Conservation (phyloP, 768 basidiomycete species). For the Rhodocollybia butyracea region DNA sequence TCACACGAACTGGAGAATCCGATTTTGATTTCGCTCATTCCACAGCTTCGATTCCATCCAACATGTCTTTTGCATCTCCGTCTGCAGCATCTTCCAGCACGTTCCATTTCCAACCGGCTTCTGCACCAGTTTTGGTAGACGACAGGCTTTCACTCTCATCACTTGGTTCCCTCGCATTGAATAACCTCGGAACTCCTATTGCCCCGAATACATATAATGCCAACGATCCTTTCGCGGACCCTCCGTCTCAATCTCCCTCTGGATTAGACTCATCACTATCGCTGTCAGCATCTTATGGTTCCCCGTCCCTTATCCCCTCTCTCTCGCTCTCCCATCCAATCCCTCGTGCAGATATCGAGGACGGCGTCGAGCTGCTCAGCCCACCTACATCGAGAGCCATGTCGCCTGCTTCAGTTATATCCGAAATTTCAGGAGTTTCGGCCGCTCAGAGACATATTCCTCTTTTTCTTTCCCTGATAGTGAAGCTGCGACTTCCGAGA, state of each 20-base stretch:
- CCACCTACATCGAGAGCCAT: background rate
- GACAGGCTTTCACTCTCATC: background rate
- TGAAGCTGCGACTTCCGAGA: too few species aligned
- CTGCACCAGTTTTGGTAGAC: background rate
- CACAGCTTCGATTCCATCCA: background rate
- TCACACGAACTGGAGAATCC: background rate
- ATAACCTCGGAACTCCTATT: too few species aligned
- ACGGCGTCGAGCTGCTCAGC: background rate
- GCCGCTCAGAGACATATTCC: too few species aligned
- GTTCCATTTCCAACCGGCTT: background rate
- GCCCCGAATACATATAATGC: background rate
- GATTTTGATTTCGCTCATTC: too few species aligned
- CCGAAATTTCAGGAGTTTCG: too few species aligned
- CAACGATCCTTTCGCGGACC: background rate
- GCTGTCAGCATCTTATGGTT: too few species aligned
- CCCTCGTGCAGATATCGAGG: slow-evolving; percentile 1
- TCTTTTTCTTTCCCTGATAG: too few species aligned
- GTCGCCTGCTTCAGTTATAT: background rate
- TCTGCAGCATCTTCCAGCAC: background rate
- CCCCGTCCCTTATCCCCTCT: background rate
- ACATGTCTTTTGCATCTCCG: background rate
- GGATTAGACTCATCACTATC: too few species aligned
- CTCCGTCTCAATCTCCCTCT: too few species aligned
- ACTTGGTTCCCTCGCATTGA: background rate
- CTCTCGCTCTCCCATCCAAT: background rate